Percentiles rank a stretch among this genome's conserved stretches.
These are phyloP conservation scores for Apiospora malaysiana DNA, from an alignment of 2,329 filamentous ascomycete species.

Conservation along the genomic window DNA sequence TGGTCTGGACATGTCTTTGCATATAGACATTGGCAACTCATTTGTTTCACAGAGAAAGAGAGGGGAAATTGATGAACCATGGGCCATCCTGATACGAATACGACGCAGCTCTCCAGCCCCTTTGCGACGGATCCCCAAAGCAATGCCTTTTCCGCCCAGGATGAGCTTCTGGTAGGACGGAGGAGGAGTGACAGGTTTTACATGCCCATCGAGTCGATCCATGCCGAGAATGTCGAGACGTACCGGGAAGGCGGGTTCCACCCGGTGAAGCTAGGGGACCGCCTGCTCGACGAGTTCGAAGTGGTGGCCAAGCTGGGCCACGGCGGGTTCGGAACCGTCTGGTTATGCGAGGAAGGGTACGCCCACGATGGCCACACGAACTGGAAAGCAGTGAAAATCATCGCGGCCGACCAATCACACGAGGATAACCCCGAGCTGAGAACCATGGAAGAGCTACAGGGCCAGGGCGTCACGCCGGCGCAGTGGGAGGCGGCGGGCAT, in stretches of 20 bases:
- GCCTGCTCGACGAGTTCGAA: conserved; percentile 7
- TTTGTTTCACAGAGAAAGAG: not conserved
- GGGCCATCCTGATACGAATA: not conserved
- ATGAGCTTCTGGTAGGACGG: not conserved
- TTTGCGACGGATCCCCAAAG: too few relatives aligned
- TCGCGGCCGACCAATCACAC: not conserved
- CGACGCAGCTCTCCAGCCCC: not conserved
- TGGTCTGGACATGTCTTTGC: not conserved
- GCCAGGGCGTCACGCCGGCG: not conserved
- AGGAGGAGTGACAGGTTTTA: not conserved
- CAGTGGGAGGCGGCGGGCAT: conserved; percentile 10
- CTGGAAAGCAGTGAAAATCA: conserved; percentile 20
- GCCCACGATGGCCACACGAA: not conserved
- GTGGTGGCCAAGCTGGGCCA: conserved; percentile 21
- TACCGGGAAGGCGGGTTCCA: conserved; percentile 20
- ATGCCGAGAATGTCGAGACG: not conserved
- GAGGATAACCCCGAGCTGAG: not conserved
- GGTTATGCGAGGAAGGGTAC: conserved; percentile 17
- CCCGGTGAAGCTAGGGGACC: conserved; percentile 20
- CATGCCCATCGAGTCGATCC: not conserved
- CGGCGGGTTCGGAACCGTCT: conserved; percentile 20
- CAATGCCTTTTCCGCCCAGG: not conserved
- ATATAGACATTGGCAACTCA: not conserved
- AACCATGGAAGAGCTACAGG: not conserved
- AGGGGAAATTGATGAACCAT: not conserved